Conservation (phyloP, 2,329 filamentous ascomycete genomes). For the Delphinella strobiligena region DNA sequence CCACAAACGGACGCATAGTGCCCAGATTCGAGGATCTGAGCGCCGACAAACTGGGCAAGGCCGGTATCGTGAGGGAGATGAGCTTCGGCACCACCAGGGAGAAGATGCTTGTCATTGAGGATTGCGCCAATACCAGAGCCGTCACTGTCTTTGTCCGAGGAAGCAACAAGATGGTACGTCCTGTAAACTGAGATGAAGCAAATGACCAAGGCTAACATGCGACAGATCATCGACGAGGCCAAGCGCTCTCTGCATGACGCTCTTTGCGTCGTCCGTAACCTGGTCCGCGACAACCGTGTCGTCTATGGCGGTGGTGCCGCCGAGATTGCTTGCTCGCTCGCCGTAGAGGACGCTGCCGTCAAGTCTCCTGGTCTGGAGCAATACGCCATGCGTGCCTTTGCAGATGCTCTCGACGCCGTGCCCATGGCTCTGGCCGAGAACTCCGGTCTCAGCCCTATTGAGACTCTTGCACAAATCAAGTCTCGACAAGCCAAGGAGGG, state of each 20-base stretch:
- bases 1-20: slow-evolving; percentile 94
- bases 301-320: slow-evolving; percentile 95
- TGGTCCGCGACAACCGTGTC: slow-evolving; percentile 90
- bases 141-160: slow-evolving; percentile 94
- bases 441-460: slow-evolving; percentile 88
- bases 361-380: slow-evolving; percentile 91
- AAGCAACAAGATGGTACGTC: slow-evolving; percentile 81
- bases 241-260: slow-evolving; percentile 96
- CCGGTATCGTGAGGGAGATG: slow-evolving; percentile 88
- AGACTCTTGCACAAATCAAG: slow-evolving; percentile 89
- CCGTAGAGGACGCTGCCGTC: slow-evolving; percentile 87
- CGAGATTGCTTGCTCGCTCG: slow-evolving; percentile 92
- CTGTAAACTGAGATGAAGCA: neutral
- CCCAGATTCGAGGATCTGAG: slow-evolving; percentile 92
- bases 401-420: slow-evolving; percentile 83
- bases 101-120: slow-evolving; percentile 99
- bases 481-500: slow-evolving; percentile 87
- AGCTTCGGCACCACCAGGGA: slow-evolving; percentile 93
- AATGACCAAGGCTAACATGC: neutral
- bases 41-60: slow-evolving; percentile 77
- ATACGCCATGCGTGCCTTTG: slow-evolving; percentile 96
- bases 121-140: slow-evolving; percentile 93
- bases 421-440: slow-evolving; percentile 97
- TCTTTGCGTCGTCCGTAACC: slow-evolving; percentile 91
- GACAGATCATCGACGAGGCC: slow-evolving; percentile 92